Base-by-base conservation (phyloP, 2,329 filamentous ascomycete genomes). In the Capronia epimyces region DNA sequence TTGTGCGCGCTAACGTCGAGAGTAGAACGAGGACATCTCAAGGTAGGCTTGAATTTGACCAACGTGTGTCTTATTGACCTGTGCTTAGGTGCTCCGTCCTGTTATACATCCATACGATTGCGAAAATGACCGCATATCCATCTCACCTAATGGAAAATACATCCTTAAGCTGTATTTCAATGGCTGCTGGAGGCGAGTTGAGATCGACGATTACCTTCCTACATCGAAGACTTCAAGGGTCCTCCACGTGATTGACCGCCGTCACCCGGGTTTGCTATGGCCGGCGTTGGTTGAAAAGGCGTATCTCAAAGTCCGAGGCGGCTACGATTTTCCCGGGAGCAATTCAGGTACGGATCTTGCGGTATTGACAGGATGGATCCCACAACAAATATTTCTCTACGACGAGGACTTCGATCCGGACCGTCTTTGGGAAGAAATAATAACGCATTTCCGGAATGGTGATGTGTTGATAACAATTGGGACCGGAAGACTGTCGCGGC, bases 311-410 rank as follows among this genome's bases (percentile, higher is more conserved):
- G 82, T 97, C 9, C 81, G 91, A 49, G 93, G 93, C 22, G 93
- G 93, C 27, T 98, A 98, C 66, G 90, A 98, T 64, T 98, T 98
- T 59, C 91, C 93, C 0, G 93, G 93, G 6, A 97, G 93, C 64
- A 97, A 97, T 66, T 97, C 91, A 1, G 90, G 89, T 9, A 97
- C 91, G 2, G 93, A 98, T 68, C 71, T 98, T 3, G 95, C 88
- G 81, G 85, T 94, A 1, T 70, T 98, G 48, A 95, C 87, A 0
- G 91, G 93, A 24, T 98, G 93, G 93, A 89, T 98, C 43, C 93
- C 93, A 0, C 90, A 98, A 69, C 93, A 98, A 66, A 74, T 97
- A 1, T 95, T 95, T 62, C 74, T 97, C 1, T 89, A 95, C 63
- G 86, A 86, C 58, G 86, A 93, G 57, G 89, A 95, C 53, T 76